A percentile compares a stretch with the other conserved stretches of the same genome.
phyloP scores from a whole-genome alignment of 2,329 filamentous ascomycete genomes.

The Emericellopsis cladophorae region DNA sequence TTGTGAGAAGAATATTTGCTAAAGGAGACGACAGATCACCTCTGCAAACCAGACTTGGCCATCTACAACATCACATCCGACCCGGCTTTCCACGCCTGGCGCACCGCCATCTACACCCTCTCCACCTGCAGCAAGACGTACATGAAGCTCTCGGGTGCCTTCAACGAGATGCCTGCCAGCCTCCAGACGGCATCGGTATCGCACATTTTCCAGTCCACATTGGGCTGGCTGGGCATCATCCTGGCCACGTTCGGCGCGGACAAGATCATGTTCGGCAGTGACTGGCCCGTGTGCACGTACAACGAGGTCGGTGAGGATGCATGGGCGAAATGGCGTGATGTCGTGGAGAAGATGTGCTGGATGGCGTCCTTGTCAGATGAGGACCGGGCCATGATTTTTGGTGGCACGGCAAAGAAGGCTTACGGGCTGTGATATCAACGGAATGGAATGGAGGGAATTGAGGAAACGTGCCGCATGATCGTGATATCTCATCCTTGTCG shows the following conservation, averaged over 20 bases:
- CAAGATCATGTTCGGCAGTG: slow-evolving; percentile 79
- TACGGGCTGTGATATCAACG: slow-evolving; percentile 37
- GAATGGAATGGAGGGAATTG: no score
- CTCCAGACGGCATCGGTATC: slow-evolving; percentile 34
- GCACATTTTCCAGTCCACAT: slow-evolving; percentile 49
- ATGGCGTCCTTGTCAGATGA: slow-evolving; percentile 47
- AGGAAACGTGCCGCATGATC: not conserved
- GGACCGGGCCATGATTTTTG: slow-evolving; percentile 58
- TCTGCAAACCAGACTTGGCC: slow-evolving; percentile 74
- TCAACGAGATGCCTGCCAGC: slow-evolving; percentile 60
- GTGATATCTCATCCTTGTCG: no score
- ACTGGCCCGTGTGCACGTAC: slow-evolving; percentile 86
- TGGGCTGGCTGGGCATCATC: slow-evolving; percentile 60
- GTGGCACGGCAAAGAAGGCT: slow-evolving; percentile 56
- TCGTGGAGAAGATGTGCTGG: slow-evolving; percentile 57
- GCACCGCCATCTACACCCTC: slow-evolving; percentile 53
- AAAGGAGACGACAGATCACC: slow-evolving; percentile 49
- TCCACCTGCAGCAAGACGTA: slow-evolving; percentile 54
- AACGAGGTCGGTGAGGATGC: slow-evolving; percentile 33
- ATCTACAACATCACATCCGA: slow-evolving; percentile 43
- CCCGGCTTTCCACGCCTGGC: slow-evolving; percentile 56
- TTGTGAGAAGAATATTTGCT: not conserved
- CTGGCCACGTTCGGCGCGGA: slow-evolving; percentile 59
- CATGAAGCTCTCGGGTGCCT: slow-evolving; percentile 83
- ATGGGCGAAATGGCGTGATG: slow-evolving; percentile 63